phyloP scores from a whole-genome alignment of 2,329 filamentous ascomycete species.

The Botrytis paeoniae region DNA sequence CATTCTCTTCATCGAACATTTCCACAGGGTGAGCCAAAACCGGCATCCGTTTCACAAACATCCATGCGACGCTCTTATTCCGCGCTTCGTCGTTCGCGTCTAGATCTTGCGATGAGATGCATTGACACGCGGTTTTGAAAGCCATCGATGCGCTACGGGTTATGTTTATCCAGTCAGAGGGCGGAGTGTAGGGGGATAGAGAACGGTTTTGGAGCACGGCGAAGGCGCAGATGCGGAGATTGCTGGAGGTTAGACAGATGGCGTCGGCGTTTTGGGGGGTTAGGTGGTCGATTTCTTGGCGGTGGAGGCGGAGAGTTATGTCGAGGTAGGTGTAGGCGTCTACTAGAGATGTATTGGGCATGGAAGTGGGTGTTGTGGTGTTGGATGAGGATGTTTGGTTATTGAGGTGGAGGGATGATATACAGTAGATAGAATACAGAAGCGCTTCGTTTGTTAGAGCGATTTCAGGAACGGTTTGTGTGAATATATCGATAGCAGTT shows the following conservation, averaged over 20 bases:
- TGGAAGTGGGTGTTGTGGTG: background rate
- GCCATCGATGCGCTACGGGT: slow-evolving; percentile 15
- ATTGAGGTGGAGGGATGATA: background rate
- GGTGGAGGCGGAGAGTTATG: background rate
- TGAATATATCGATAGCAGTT: slow-evolving; percentile 13
- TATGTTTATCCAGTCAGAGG: slow-evolving; percentile 28
- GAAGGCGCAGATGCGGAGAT: slow-evolving; percentile 25
- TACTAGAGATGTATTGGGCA: background rate
- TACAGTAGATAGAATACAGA: background rate
- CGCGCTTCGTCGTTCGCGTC: background rate
- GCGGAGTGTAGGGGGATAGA: slow-evolving; percentile 25
- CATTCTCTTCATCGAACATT: background rate
- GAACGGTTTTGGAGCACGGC: slow-evolving; percentile 24
- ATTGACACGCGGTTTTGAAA: slow-evolving; percentile 15
- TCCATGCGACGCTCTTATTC: slow-evolving; percentile 9
- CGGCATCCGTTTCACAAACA: background rate
- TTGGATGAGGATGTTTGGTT: background rate
- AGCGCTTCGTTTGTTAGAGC: slow-evolving; percentile 21
- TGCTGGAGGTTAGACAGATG: slow-evolving; percentile 25
- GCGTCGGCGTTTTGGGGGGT: slow-evolving; percentile 18
- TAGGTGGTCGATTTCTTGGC: background rate
- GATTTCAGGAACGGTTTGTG: slow-evolving; percentile 21
- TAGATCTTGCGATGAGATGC: background rate
- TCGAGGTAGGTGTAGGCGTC: background rate
- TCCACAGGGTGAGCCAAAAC: background rate